These are phyloP conservation scores for Coelastrella sp. DNA, from an alignment of 139 green algal genomes.

Conservation along the genomic window DNA sequence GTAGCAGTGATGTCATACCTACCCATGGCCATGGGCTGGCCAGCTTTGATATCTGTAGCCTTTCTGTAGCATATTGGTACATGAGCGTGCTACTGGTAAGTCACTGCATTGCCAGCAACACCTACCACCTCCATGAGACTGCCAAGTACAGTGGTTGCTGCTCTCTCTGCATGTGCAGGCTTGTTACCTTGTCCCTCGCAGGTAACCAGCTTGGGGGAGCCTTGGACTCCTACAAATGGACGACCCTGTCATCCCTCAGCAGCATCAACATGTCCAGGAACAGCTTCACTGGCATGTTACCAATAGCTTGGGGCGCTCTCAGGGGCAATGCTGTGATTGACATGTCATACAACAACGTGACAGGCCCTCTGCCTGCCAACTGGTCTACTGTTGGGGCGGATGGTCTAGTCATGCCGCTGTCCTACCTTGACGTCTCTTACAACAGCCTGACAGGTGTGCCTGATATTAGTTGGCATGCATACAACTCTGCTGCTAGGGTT, in stretches of 20 bases:
- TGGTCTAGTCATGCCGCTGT: background rate
- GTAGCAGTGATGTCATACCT: too few species aligned
- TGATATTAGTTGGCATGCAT: background rate
- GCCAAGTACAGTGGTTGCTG: too few species aligned
- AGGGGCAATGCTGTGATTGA: conserved; percentile 11
- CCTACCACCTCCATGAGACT: too few species aligned
- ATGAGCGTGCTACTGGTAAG: background rate
- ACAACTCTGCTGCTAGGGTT: too few species aligned
- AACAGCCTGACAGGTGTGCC: conserved; percentile 24
- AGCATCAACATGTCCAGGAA: conserved; percentile 31
- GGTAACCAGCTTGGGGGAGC: conserved; percentile 21
- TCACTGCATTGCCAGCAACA: background rate
- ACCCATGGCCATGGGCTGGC: too few species aligned
- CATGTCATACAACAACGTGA: conserved; percentile 36
- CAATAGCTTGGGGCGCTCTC: background rate
- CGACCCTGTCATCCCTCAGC: background rate
- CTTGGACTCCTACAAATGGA: background rate
- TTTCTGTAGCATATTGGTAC: too few species aligned
- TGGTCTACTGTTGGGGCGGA: background rate
- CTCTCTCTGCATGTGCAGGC: background rate
- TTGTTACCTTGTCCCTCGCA: background rate
- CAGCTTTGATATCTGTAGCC: too few species aligned
- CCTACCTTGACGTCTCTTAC: background rate
- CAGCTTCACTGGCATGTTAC: conserved; percentile 15
- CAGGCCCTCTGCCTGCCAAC: background rate